Evolutionary conservation across 2,329 filamentous ascomycete genomes (phyloP).

Genomic region (Colletotrichum phormii): DNA sequence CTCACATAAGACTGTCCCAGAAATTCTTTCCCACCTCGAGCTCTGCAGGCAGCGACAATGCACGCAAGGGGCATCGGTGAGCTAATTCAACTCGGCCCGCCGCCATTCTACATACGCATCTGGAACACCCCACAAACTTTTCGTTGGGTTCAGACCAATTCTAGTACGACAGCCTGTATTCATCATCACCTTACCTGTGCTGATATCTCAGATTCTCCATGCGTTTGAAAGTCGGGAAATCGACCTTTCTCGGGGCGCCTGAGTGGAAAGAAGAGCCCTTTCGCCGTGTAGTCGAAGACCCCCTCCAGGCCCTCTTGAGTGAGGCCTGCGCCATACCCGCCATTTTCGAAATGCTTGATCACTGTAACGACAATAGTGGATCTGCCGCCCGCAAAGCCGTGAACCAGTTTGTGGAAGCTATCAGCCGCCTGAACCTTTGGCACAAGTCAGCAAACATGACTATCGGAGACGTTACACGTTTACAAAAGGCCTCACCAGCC

Average conservation of each 20-base stretch:
- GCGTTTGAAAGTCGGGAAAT: conserved; percentile 43
- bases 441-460: conserved; percentile 1
- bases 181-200: not conserved
- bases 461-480: not conserved
- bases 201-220: conserved; percentile 44
- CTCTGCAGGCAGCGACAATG: conserved; percentile 39
- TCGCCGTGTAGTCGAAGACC: conserved; percentile 38
- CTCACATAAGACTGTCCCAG: no score
- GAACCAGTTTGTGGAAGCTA: not conserved
- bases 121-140: conserved; percentile 50
- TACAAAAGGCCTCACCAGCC: not conserved
- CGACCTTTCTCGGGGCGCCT: conserved; percentile 45
- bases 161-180: conserved; percentile 43
- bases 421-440: conserved; percentile 31
- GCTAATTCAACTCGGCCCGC: conserved; percentile 46
- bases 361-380: not conserved
- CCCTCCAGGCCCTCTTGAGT: conserved; percentile 48
- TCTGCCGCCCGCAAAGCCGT: not conserved
- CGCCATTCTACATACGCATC: conserved; percentile 45
- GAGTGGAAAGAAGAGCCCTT: conserved; percentile 49
- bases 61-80: conserved; percentile 50
- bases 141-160: conserved; percentile 53
- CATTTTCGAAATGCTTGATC: conserved; percentile 25
- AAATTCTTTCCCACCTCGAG: conserved; percentile 44
- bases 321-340: conserved; percentile 44